Base-by-base conservation (phyloP, 306 rosid genomes). In the Medicago lupulina region DNA sequence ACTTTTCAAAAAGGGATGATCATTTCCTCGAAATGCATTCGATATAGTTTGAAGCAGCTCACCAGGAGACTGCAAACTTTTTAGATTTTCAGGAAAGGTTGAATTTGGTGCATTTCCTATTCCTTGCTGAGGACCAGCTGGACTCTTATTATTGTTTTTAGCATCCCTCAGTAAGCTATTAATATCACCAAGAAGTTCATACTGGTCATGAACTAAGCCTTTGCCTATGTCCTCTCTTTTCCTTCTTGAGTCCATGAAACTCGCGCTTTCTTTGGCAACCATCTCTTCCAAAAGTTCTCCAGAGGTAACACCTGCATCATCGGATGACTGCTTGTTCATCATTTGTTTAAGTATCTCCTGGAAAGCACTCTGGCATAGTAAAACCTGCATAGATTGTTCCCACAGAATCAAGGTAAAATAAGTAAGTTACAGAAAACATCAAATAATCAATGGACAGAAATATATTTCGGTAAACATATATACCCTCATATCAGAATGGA, bases 401-500 rank as follows among this genome's bases (percentile, higher is more conserved):
- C 61, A 72, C 16, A 62, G 54, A 15, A 79, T 65, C 34, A 18
- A 84, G 76, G 76, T 73, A 74, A 34, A 38, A 60, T 58, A 58
- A 10, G 28, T 57, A 70, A 65, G 50, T 86, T 72, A 57, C n/a
- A 69, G 58, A 74, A 79, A 49, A 46, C 65, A 74, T 19, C 67
- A 70, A 79, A 68, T 63, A 47, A 25, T 39, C 34, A 8, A 49
- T 47, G 34, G 6, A 62, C 55, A 46, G 16, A 47, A 49, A 74
- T 61, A 74, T 49, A 73, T 38, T 57, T 16, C 40, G 49, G 68
- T 58, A 61, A 59, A 68, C 50, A 75, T 60, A 54, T 21, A 68
- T 91, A 91, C 96, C 97, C 94, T 95, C 95, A 88, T 90, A 85
- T 95, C 99, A 67, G 97, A 88, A 82, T 95, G 89, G 25, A 90